Evolutionary conservation across 1,139 yeast genomes (phyloP), one percentile per base, ranked within the genome.

Genomic region (Candida gigantensis): DNA sequence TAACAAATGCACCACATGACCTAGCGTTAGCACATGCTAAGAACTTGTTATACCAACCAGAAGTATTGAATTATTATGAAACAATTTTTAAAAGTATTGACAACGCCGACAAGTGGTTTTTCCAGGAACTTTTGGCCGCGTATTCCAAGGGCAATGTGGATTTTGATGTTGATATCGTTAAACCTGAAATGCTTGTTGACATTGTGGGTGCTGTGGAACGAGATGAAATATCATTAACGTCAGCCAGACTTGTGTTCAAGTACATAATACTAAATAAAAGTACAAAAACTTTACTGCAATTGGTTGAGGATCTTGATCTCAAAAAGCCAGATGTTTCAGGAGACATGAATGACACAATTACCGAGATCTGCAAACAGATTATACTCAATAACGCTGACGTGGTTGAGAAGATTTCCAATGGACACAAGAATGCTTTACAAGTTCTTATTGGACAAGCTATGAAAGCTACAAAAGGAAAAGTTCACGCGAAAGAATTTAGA

Each of bases 361-460:
- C 55, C 4, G 67, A 62, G 12, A 58, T 83, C 0, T 83, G 95
- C 44, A 44, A 46, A n/a, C 62, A 66, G 12, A 76, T 86, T 5
- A 55, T 88, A 1, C 51, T 47, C 0, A 59, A 61, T n/a, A 64
- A 86, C 51, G 70, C 72, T 1, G 77, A 74, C 13, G 77, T 84
- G 11, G 84, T 84, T 6, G 62, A 65, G 4, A 77, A 78, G 34
- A 73, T 84, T 13, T 57, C 61, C 23, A 55, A 66, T 0, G 89
- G 89, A 0, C 83, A 83, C 39, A 76, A 74, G 44, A 77, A 75
- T 30, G 77, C 89, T 12, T 57, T 90, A 19, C 86, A 89, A 51
- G 89, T 71, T 51, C 65, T 92, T 40, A 73, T 92, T 3, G 98
- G 97, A 0, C 78, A 78, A 53, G 95, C 89, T 11, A 88, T 94